Conservation (phyloP, 75 land plant genomes). For the Isoetes taiwanensis region DNA sequence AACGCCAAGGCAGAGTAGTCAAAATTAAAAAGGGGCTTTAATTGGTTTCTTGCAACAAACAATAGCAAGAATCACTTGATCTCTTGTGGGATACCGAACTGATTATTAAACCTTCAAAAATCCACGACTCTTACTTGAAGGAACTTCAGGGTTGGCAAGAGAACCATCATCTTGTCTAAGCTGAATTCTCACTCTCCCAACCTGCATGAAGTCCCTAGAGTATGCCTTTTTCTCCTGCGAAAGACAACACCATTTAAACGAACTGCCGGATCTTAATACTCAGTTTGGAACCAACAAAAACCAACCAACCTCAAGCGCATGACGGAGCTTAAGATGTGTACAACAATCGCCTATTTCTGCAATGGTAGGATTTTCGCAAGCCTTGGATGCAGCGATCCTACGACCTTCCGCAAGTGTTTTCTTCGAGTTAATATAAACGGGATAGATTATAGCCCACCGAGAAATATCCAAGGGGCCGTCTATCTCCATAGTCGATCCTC, state of each 20-base stretch:
- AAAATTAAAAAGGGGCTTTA: too few relatives aligned
- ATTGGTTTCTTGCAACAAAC: too few relatives aligned
- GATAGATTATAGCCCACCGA: slow-evolving; percentile 63
- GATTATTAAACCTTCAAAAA: too few relatives aligned
- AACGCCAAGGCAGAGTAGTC: too few relatives aligned
- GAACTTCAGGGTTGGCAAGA: slow-evolving; percentile 44
- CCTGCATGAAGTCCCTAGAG: slow-evolving; percentile 82
- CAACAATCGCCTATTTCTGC: slow-evolving; percentile 68
- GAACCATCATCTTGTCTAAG: slow-evolving; percentile 69
- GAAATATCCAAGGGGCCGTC: slow-evolving; percentile 28
- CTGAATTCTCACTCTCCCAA: slow-evolving; percentile 61
- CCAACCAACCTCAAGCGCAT: slow-evolving; percentile 57
- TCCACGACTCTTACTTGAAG: slow-evolving; percentile 42
- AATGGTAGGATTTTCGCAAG: slow-evolving; percentile 78
- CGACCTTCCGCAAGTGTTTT: slow-evolving; percentile 81
- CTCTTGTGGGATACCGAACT: too few relatives aligned
- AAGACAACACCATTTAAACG: too few relatives aligned
- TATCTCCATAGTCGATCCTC: too few relatives aligned
- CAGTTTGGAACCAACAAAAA: too few relatives aligned
- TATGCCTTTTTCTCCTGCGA: slow-evolving; percentile 55
- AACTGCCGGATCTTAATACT: too few relatives aligned
- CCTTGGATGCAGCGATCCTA: slow-evolving; percentile 39
- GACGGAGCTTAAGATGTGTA: slow-evolving; percentile 45
- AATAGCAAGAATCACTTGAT: too few relatives aligned
- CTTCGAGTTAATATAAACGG: slow-evolving; percentile 79